These are phyloP conservation scores for Epichloe coenophiala DNA, from an alignment of 2,329 filamentous ascomycete genomes.

Conservation along the genomic window DNA sequence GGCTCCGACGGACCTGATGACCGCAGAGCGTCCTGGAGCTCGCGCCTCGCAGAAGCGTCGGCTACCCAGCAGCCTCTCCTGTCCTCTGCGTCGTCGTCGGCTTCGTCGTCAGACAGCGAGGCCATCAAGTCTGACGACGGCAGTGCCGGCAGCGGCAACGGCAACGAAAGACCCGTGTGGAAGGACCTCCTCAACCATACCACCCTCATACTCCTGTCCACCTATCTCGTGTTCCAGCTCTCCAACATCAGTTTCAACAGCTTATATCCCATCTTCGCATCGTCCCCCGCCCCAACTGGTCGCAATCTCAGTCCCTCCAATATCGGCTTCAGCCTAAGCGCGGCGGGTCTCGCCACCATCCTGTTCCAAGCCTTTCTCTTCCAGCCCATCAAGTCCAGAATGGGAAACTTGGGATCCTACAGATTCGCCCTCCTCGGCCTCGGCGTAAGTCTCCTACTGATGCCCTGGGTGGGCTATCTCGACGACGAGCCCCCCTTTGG, in stretches of 20 bases:
- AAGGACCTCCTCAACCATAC: slow-evolving; percentile 61
- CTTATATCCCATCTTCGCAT: slow-evolving; percentile 84
- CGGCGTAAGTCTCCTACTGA: slow-evolving; percentile 67
- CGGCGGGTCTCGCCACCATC: slow-evolving; percentile 76
- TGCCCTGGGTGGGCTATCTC: slow-evolving; percentile 80
- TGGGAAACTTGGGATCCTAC: slow-evolving; percentile 82
- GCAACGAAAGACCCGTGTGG: slow-evolving; percentile 26
- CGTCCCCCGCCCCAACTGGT: slow-evolving; percentile 60
- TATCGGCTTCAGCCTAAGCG: slow-evolving; percentile 74
- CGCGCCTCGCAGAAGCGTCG: slow-evolving; percentile 18
- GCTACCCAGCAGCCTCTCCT: slow-evolving; percentile 18
- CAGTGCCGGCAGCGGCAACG: slow-evolving; percentile 13
- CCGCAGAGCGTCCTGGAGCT: slow-evolving; percentile 23
- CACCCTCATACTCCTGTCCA: slow-evolving; percentile 66
- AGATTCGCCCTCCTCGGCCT: slow-evolving; percentile 66
- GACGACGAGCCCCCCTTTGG: slow-evolving; percentile 40
- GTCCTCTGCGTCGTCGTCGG: slow-evolving; percentile 8
- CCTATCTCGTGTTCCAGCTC: slow-evolving; percentile 87
- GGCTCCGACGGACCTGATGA: slow-evolving; percentile 7
- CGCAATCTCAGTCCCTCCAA: slow-evolving; percentile 61
- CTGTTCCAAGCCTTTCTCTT: slow-evolving; percentile 82
- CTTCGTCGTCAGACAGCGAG: slow-evolving; percentile 6
- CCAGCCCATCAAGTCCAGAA: slow-evolving; percentile 58
- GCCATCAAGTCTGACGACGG: slow-evolving; percentile 10
- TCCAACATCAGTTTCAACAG: slow-evolving; percentile 93